phyloP scores from a whole-genome alignment of 768 basidiomycete genomes.

The Boletus edulis region DNA sequence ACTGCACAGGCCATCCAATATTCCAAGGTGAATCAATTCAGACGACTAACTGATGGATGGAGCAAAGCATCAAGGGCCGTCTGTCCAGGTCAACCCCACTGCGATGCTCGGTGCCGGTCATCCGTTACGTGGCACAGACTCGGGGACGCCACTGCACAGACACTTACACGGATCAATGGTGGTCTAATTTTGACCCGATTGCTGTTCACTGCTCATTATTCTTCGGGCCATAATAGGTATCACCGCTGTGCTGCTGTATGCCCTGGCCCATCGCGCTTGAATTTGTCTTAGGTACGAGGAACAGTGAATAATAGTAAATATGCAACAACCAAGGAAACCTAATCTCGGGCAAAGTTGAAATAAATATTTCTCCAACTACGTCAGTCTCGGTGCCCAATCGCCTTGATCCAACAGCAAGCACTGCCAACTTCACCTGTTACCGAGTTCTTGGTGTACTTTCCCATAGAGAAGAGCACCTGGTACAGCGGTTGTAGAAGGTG shows the following conservation, averaged over 20 bases:
- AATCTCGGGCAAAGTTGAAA: background rate
- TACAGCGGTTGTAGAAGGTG: background rate
- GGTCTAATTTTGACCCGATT: background rate
- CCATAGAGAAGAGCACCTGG: constrained; percentile 5
- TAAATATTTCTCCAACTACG: background rate
- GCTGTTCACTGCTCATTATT: background rate
- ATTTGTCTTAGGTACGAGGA: background rate
- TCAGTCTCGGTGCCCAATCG: background rate
- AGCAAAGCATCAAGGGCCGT: background rate
- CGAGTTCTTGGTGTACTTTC: constrained; percentile 10
- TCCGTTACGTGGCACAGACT: background rate
- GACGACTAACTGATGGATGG: background rate
- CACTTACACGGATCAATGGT: background rate
- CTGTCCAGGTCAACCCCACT: background rate
- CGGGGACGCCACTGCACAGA: background rate
- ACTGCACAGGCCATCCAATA: background rate
- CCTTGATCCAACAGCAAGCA: background rate
- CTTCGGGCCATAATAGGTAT: no score
- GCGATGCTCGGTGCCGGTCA: background rate
- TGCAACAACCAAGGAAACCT: background rate
- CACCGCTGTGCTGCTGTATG: background rate
- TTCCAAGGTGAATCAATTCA: background rate
- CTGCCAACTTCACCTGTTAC: background rate
- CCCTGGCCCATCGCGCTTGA: background rate
- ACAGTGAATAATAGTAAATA: background rate